Conservation (phyloP, 768 basidiomycete species). For the Leucosporidium creatinivorum region DNA sequence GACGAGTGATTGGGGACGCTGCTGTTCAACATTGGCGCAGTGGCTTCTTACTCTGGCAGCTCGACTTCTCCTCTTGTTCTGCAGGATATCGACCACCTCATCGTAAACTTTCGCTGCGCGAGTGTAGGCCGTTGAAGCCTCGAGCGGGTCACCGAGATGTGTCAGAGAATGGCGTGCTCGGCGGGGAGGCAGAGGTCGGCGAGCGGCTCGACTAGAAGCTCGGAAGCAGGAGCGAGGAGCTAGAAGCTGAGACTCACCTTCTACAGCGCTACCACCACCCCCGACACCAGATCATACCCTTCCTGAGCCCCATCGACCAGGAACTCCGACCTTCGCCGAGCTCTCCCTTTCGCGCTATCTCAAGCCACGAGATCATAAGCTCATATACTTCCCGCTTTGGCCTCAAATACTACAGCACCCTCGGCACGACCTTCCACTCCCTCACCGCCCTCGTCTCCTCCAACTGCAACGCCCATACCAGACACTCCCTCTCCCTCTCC, state of each 20-base stretch:
- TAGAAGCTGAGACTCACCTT: slow-evolving; percentile 29
- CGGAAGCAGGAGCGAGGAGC: too few species aligned
- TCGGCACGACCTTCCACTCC: slow-evolving; percentile 35
- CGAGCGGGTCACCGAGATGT: not conserved
- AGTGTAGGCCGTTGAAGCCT: not conserved
- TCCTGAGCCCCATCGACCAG: not conserved
- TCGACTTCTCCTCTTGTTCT: slow-evolving; percentile 8
- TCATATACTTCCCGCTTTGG: too few species aligned
- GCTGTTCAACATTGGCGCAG: too few species aligned
- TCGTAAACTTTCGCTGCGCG: not conserved
- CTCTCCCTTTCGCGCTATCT: too few species aligned
- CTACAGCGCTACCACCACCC: slow-evolving; percentile 2
- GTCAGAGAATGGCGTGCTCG: too few species aligned
- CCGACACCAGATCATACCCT: slow-evolving; percentile 14
- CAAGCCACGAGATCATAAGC: too few species aligned
- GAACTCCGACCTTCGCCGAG: not conserved
- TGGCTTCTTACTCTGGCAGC: too few species aligned
- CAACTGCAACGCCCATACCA: slow-evolving; percentile 57
- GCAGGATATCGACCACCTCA: slow-evolving; percentile 2
- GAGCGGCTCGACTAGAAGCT: not conserved
- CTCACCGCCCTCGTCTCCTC: slow-evolving; percentile 44
- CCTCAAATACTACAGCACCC: slow-evolving; percentile 15
- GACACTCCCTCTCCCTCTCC: slow-evolving; percentile 64
- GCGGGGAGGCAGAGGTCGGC: too few species aligned
- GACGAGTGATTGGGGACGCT: too few species aligned